Percentiles rank a stretch among this genome's conserved stretches.
These are phyloP conservation scores for Brassica nigra DNA, from an alignment of 345 rosid species.

Conservation along the genomic window DNA sequence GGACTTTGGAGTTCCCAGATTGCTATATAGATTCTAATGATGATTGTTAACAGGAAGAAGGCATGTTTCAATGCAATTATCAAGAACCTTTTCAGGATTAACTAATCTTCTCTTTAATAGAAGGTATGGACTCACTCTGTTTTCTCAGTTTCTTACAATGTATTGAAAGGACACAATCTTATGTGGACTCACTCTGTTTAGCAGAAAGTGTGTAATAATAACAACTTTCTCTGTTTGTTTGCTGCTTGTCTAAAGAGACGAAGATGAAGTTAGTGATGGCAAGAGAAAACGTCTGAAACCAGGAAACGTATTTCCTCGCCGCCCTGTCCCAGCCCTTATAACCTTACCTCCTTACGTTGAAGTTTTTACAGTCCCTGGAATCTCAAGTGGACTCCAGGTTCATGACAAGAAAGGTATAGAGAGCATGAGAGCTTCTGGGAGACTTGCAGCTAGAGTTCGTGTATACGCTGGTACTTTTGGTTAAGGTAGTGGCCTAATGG, in stretches of 20 bases:
- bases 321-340: slow-evolving; percentile 76
- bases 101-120: slow-evolving; percentile 69
- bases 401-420: slow-evolving; percentile 79
- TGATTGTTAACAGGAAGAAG: slow-evolving; percentile 49
- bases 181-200: too few species aligned
- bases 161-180: too few species aligned
- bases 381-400: slow-evolving; percentile 70
- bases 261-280: slow-evolving; percentile 49
- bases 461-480: slow-evolving; percentile 77
- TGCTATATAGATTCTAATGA: neutral
- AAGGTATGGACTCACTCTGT: slow-evolving; percentile 50
- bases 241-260: slow-evolving; percentile 44
- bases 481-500: too few species aligned
- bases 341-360: slow-evolving; percentile 69
- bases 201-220: neutral
- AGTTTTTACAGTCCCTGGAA: slow-evolving; percentile 56
- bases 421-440: slow-evolving; percentile 87
- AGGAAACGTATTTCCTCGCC: slow-evolving; percentile 68
- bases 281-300: slow-evolving; percentile 63
- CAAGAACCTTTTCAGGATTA: slow-evolving; percentile 65
- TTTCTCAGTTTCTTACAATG: too few species aligned
- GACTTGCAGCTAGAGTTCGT: slow-evolving; percentile 86
- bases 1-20: slow-evolving; percentile 14
- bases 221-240: neutral
- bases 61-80: slow-evolving; percentile 50